Evolutionary conservation across 225 moss, liverwort and hornwort genomes (phyloP).

Genomic region (Anthoceros angustus): DNA sequence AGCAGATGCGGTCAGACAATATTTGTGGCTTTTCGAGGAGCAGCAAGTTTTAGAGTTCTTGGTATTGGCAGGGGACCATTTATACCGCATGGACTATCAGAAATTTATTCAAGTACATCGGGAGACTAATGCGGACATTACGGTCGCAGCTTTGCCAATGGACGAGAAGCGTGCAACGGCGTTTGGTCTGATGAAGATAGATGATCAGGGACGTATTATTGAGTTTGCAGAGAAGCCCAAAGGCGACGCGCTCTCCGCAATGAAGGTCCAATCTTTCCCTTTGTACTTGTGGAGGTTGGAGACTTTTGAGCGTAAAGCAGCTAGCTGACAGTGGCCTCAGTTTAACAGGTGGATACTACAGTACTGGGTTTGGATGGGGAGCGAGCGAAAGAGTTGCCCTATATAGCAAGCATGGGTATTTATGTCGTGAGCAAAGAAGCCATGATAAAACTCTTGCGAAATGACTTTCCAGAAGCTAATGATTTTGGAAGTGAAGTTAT

Average conservation of each 20-base stretch:
- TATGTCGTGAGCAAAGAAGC: constrained; percentile 95
- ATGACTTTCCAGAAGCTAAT: constrained; percentile 73
- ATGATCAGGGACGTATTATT: constrained; percentile 51
- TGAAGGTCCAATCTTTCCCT: constrained; percentile 27
- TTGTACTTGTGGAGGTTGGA: neutral
- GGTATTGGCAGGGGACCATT: constrained; percentile 81
- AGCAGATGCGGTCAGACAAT: constrained; percentile 92
- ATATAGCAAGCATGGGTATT: constrained; percentile 98
- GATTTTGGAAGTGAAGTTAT: constrained; percentile 99
- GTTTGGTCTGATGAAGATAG: constrained; percentile 94
- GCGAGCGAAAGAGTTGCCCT: constrained; percentile 78
- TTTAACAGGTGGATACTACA: constrained; percentile 57
- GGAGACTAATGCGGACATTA: constrained; percentile 84
- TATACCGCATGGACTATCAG: constrained; percentile 99
- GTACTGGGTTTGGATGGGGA: constrained; percentile 61
- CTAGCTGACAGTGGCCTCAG: neutral
- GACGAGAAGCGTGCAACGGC: constrained; percentile 77
- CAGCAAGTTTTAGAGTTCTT: constrained; percentile 84
- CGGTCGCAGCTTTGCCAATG: constrained; percentile 90
- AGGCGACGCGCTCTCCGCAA: constrained; percentile 62
- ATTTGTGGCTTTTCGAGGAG: constrained; percentile 96
- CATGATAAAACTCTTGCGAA: constrained; percentile 71
- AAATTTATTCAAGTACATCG: constrained; percentile 70
- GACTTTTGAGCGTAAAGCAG: neutral
- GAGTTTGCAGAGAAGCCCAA: constrained; percentile 87